These are phyloP conservation scores for Fraxinus pennsylvanica DNA, from an alignment of 257 asterid species.

Conservation along the genomic window DNA sequence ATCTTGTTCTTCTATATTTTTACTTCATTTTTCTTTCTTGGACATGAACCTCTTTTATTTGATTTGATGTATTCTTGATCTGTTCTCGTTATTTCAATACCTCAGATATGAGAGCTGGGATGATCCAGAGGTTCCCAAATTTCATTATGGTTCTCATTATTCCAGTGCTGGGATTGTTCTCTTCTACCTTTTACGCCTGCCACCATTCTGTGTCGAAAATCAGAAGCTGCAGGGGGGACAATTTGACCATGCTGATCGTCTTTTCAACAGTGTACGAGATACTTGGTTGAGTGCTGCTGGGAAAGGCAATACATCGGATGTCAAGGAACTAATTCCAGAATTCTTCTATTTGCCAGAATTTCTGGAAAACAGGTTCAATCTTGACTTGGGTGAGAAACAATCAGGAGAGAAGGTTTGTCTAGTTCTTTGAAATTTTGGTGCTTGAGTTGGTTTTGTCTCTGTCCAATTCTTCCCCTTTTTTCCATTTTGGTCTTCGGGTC, in stretches of 20 bases:
- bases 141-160: conserved; percentile 98
- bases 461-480: background rate
- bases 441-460: background rate
- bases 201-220: conserved; percentile 91
- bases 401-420: conserved; percentile 95
- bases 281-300: conserved; percentile 99
- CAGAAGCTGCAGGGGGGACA: conserved; percentile 98
- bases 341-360: conserved; percentile 96
- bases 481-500: background rate
- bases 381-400: conserved; percentile 99
- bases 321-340: conserved; percentile 97
- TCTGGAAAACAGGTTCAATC: conserved; percentile 80
- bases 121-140: conserved; percentile 99
- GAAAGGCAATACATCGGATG: conserved; percentile 96
- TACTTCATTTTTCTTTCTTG: background rate
- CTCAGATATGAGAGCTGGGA: conserved; percentile 98
- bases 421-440: conserved; percentile 8
- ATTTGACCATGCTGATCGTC: conserved; percentile 99
- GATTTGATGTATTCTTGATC: conserved; percentile 4
- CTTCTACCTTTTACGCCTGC: conserved; percentile 92
- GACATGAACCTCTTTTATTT: conserved; percentile 15
- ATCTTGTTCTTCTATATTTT: conserved; percentile 8
- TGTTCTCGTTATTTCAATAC: conserved; percentile 14
- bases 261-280: conserved; percentile 84
- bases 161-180: conserved; percentile 99